phyloP scores from a whole-genome alignment of 257 asterid genomes.

The Fraxinus quadrangulata region DNA sequence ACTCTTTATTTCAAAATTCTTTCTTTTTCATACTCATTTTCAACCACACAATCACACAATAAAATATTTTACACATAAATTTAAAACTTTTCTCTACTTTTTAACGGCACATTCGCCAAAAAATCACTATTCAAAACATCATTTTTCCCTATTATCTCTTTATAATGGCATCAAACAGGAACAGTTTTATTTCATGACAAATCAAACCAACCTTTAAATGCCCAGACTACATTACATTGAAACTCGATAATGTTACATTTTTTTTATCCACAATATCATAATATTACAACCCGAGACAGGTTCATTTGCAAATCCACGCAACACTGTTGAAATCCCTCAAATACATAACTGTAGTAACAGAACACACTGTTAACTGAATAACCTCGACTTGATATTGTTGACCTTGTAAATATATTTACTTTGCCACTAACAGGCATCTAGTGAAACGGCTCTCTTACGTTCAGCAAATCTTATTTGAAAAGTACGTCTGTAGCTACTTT shows the following conservation, averaged over 20 bases:
- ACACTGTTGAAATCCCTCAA: constrained; percentile 12
- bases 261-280: background rate
- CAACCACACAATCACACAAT: no score
- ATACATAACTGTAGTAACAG: constrained; percentile 14
- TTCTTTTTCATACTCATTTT: no score
- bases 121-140: no score
- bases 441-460: background rate
- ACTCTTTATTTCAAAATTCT: no score
- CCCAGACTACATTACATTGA: background rate
- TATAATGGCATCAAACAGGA: no score
- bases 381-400: background rate
- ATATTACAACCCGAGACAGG: background rate
- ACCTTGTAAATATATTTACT: constrained; percentile 26
- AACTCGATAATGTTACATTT: background rate
- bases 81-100: no score
- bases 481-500: background rate
- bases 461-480: background rate
- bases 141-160: no score
- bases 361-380: background rate
- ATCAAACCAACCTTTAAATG: background rate
- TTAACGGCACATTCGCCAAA: no score
- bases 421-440: constrained; percentile 24
- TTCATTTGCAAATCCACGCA: background rate
- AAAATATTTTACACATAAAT: no score
- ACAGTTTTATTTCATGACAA: background rate